Evolutionary conservation across 2,329 filamentous ascomycete species (phyloP), one percentile per base, ranked within the genome.

Genomic region (Penicillium italicum): DNA sequence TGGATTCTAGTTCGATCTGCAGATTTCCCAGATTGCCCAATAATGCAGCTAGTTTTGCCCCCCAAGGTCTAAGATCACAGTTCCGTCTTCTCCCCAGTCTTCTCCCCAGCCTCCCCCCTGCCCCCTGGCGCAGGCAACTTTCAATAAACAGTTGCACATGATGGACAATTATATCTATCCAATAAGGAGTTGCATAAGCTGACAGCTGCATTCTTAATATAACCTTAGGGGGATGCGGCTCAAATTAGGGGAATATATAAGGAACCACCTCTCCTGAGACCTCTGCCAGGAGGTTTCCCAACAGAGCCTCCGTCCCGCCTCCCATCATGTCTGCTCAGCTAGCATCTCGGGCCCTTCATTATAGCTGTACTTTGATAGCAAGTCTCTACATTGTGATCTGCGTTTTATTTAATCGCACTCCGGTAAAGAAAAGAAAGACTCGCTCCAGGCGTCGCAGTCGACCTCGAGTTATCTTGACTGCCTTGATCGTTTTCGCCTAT

Each of bases 41-140:
- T 45, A 40, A 28, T 37, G 44, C 37, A 36, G 24, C 7, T 4
- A 6, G 9, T 28, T 20, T 42, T 31, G 6, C 20, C 20, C 11
- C 18, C 34, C 11, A 10, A 37, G 26, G 18, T 20, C 46, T 31
- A 18, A 26, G 22, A 12, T 20, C 26, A 41, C 34, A 40, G n/a
- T n/a, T n/a, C n/a, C n/a, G n/a, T n/a, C n/a, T n/a, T n/a, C n/a
- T n/a, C n/a, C n/a, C n/a, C n/a, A n/a, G n/a, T n/a, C n/a, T n/a
- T n/a, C n/a, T 33, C 37, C 52, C 52, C 53, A 55, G 47, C 53
- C 53, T 41, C 53, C 47, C 24, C 24, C 24, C 53, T 37, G 11
- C 47, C 24, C 24, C 24, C 53, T 37, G 11, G 11, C 26, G 7
- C 34, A 24, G 34, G 24, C 22, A 31, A 26, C 11, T 38, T 48